A percentile compares a stretch with the other conserved stretches of the same genome.
Conservation (phyloP, 2,329 filamentous ascomycete species). For the Exophiala xenobiotica region DNA sequence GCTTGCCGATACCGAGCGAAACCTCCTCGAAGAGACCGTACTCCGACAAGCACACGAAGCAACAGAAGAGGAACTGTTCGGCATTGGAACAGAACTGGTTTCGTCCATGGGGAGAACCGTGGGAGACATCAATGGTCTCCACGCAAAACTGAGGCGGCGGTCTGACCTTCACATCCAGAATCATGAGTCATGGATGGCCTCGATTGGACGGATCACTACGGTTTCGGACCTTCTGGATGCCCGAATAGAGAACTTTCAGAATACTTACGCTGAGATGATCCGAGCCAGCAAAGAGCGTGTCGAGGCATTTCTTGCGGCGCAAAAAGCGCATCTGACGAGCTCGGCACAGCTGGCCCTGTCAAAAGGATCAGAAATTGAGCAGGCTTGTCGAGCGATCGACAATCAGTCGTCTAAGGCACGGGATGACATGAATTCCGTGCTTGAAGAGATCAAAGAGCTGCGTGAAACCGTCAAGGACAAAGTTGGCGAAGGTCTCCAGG, state of each 20-base stretch:
- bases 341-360: conserved; percentile 70
- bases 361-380: conserved; percentile 66
- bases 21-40: conserved; percentile 74
- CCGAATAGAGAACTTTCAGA: conserved; percentile 69
- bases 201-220: conserved; percentile 71
- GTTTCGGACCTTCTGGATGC: conserved; percentile 75
- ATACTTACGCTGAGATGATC: conserved; percentile 71
- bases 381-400: conserved; percentile 67
- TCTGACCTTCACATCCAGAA: conserved; percentile 81
- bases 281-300: conserved; percentile 68
- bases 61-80: conserved; percentile 75
- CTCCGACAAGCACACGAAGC: conserved; percentile 80
- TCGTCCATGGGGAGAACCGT: conserved; percentile 76
- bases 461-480: conserved; percentile 83
- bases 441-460: conserved; percentile 89
- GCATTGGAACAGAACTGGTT: conserved; percentile 73
- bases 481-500: conserved; percentile 79
- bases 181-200: conserved; percentile 72
- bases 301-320: conserved; percentile 71
- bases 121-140: conserved; percentile 74
- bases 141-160: conserved; percentile 81
- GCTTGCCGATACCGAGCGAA: conserved; percentile 71
- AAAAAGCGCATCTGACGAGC: conserved; percentile 67
- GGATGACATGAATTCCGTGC: conserved; percentile 83
- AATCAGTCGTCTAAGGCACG: conserved; percentile 55